Base-by-base conservation (phyloP, 768 basidiomycete species). In the Tulasnella calospora region DNA sequence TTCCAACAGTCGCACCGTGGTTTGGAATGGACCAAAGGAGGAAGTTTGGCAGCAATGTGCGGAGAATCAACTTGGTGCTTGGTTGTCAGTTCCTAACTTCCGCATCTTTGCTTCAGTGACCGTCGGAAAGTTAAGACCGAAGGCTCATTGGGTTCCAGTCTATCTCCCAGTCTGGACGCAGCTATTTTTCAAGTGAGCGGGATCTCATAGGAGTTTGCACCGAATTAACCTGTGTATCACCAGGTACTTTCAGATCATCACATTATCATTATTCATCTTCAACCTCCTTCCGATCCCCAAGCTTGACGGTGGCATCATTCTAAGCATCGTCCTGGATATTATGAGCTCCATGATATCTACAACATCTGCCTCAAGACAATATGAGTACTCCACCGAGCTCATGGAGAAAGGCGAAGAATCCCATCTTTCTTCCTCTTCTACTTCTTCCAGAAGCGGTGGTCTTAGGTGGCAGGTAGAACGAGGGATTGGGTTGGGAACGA, bases 221-320 rank as follows among this genome's bases (percentile, higher is more conserved):
- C 13, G 40, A n/a, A 30, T 67, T 78, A 35, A 30, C n/a, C 76
- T 80, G 92, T 92, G 79, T 93, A 92, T 79, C 7, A 1, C 8
- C 55, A 84, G 83, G 13, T 84, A 84, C 74, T 55, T 82, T 57
- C 78, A 81, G 1, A 88, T 89, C 82, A 87, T 92, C 2, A 90
- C 90, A n/a, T 83, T 95, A 41, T 95, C 94, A 3, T 86, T 96
- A 1, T 95, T 89, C 83, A 84, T 95, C 78, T 90, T 96, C 85
- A 96, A 96, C 83, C 88, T 94, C 36, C 86, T 96, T 33, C 94
- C 95, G 0, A 82, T 95, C 44, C 88, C 89, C 2, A 85, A 86
- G 71, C 86, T 96, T 27, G 95, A 96, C 79, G 95, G 95, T 36
- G 84, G 87, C 10, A 88, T 91, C 80, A 84, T 92, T 27, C 85